phyloP scores from a whole-genome alignment of 78 protist species.

The Dictyostelium firmibasis region DNA sequence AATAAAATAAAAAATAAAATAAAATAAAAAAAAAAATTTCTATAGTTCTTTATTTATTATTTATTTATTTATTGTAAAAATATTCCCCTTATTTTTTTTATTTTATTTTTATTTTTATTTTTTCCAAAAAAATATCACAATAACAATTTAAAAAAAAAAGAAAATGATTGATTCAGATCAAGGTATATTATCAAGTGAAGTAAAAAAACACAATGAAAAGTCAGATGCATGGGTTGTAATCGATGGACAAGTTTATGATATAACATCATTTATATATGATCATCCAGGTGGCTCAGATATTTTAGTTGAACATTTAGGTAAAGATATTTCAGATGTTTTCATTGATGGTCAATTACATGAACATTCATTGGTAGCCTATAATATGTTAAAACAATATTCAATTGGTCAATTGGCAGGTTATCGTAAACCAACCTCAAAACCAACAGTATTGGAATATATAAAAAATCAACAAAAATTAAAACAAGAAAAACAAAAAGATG shows the following conservation, averaged over 20 bases:
- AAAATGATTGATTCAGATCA: slow-evolving; percentile 16
- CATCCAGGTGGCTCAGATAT: slow-evolving; percentile 86
- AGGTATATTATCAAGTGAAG: not conserved
- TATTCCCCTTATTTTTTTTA: too few species aligned
- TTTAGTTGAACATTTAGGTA: slow-evolving; percentile 59
- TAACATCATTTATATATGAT: slow-evolving; percentile 49
- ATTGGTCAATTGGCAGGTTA: slow-evolving; percentile 70
- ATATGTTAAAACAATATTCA: slow-evolving; percentile 65
- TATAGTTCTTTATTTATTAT: not conserved
- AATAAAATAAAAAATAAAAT: not conserved
- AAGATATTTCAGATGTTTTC: slow-evolving; percentile 56
- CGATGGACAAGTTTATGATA: slow-evolving; percentile 80
- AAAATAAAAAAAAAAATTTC: not conserved
- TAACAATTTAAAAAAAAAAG: not conserved
- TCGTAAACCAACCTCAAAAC: not conserved
- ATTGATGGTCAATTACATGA: slow-evolving; percentile 49
- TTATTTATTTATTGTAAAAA: not conserved
- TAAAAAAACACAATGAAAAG: slow-evolving; percentile 30
- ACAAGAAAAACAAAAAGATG: not conserved
- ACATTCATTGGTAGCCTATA: slow-evolving; percentile 70
- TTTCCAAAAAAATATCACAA: too few species aligned
- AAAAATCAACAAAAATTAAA: slow-evolving; percentile 1
- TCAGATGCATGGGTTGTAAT: slow-evolving; percentile 71
- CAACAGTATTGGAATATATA: slow-evolving; percentile 11
- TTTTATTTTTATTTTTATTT: too few species aligned